Evolutionary conservation across 805 yeast genomes (phyloP).

Genomic region (Dipodascus geniculatus): DNA sequence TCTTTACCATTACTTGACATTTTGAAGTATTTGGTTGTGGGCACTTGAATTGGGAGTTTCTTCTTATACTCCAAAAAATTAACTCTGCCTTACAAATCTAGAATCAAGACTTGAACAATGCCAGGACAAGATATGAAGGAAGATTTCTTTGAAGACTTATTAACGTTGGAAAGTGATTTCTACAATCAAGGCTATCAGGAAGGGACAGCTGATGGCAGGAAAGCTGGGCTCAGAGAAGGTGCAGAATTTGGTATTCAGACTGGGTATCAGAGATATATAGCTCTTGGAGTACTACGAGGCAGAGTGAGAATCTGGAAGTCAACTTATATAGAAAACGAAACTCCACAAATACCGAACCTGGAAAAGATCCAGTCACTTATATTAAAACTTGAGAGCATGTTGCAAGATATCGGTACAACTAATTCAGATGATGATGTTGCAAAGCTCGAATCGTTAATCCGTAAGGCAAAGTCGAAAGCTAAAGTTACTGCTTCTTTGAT

Average conservation of each 20-base stretch:
- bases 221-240: conserved; percentile 59
- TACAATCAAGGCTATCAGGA: conserved; percentile 62
- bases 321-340: conserved; percentile 7
- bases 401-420: conserved; percentile 26
- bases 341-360: neutral
- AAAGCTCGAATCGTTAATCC: conserved; percentile 38
- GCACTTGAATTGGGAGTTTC: no score
- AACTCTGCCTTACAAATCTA: neutral
- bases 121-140: conserved; percentile 1
- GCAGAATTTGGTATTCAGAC: conserved; percentile 59
- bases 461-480: conserved; percentile 50
- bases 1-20: neutral
- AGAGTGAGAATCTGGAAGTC: conserved; percentile 28
- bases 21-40: no score
- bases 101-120: neutral
- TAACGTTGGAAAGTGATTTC: conserved; percentile 49
- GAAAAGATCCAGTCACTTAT: conserved; percentile 7
- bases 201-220: conserved; percentile 52
- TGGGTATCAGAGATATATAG: conserved; percentile 31
- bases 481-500: conserved; percentile 35
- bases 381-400: conserved; percentile 15
- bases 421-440: conserved; percentile 49
- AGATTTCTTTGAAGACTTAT: conserved; percentile 35
- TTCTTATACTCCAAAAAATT: no score
- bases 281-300: conserved; percentile 59